phyloP scores from a whole-genome alignment of 306 rosid species.

The Dryas alaskensis region DNA sequence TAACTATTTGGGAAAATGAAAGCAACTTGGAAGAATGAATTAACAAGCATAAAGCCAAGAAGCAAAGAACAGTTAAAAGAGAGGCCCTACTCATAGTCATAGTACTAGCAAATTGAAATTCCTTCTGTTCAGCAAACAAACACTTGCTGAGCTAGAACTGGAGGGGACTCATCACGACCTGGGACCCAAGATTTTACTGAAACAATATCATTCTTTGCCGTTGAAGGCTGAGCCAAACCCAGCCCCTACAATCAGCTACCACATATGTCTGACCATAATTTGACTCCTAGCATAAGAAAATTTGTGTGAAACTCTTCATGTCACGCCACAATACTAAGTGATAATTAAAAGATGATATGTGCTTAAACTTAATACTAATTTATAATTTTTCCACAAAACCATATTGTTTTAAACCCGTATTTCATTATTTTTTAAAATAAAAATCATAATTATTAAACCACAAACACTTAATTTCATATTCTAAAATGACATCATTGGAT shows the following conservation, averaged over 20 bases:
- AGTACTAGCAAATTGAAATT: slow-evolving; percentile 1
- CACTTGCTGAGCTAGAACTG: neutral
- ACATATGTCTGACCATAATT: neutral
- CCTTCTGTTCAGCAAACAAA: slow-evolving; percentile 6
- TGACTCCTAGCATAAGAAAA: neutral
- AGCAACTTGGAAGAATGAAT: neutral
- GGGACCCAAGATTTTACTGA: slow-evolving; percentile 7
- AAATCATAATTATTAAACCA: too few relatives aligned
- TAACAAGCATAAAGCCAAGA: neutral
- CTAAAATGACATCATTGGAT: too few relatives aligned
- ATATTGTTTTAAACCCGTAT: too few relatives aligned
- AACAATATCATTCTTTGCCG: neutral
- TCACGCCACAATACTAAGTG: too few relatives aligned
- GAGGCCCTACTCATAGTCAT: slow-evolving; percentile 1
- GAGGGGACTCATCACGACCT: neutral
- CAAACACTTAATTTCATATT: too few relatives aligned
- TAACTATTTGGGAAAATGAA: neutral
- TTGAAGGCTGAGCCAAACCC: neutral
- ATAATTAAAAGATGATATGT: too few relatives aligned
- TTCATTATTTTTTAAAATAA: too few relatives aligned
- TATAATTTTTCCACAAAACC: too few relatives aligned
- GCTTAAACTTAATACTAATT: too few relatives aligned
- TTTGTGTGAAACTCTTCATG: too few relatives aligned
- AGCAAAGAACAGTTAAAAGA: neutral
- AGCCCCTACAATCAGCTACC: neutral